Conservation (phyloP, 2,329 filamentous ascomycete genomes). For the Myriangium duriaei region DNA sequence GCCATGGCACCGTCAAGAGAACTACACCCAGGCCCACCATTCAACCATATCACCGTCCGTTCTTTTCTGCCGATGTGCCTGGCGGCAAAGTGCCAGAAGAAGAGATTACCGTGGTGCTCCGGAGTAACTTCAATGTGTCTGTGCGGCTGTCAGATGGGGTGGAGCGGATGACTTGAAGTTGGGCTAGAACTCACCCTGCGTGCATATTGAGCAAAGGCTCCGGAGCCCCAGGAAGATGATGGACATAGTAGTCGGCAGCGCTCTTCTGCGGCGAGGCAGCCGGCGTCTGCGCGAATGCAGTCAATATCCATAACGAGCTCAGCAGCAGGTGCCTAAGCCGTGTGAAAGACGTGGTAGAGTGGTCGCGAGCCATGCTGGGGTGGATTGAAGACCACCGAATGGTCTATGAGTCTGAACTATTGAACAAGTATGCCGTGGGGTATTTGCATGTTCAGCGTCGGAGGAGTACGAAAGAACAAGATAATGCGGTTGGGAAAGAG, state of each 20-base stretch:
- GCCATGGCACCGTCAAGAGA: constrained; percentile 95
- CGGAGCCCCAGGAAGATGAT: constrained; percentile 72
- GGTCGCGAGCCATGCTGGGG: too few relatives aligned
- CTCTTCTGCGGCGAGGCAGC: constrained; percentile 37
- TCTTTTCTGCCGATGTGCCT: constrained; percentile 85
- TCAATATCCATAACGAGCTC: constrained; percentile 10
- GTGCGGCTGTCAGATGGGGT: constrained; percentile 11
- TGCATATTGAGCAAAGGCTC: constrained; percentile 86
- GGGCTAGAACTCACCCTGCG: constrained; percentile 62
- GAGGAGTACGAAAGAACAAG: too few relatives aligned
- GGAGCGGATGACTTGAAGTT: constrained; percentile 9
- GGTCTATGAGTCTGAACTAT: too few relatives aligned
- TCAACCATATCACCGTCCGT: constrained; percentile 90
- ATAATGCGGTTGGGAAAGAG: too few relatives aligned
- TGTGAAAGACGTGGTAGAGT: too few relatives aligned
- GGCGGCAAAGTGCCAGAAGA: constrained; percentile 98
- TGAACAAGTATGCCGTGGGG: too few relatives aligned
- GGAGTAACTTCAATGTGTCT: constrained; percentile 86
- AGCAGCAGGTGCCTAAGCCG: too few relatives aligned
- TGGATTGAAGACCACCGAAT: too few relatives aligned
- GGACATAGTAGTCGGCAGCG: constrained; percentile 82
- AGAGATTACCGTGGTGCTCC: constrained; percentile 80
- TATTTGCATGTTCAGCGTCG: too few relatives aligned
- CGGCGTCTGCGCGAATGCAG: constrained; percentile 18
- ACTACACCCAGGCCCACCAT: constrained; percentile 92